Conservation (phyloP, 2,329 filamentous ascomycete species). For the Fusarium sp. region DNA sequence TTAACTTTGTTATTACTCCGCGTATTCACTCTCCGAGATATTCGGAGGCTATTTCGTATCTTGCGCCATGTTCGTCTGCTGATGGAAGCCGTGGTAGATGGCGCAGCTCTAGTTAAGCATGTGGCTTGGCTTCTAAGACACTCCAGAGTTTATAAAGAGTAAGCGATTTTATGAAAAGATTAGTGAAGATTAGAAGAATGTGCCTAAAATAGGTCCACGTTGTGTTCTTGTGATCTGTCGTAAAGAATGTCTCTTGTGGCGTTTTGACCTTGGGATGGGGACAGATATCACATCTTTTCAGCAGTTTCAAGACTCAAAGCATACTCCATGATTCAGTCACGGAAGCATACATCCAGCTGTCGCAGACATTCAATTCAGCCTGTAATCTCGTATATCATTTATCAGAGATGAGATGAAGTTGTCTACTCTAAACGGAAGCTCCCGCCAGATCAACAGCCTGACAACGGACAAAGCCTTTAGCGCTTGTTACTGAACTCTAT, state of each 20-base stretch:
- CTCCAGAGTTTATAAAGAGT: neutral
- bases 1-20: neutral
- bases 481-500: slow-evolving; percentile 30
- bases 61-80: neutral
- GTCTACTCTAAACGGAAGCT: slow-evolving; percentile 24
- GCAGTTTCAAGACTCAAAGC: neutral
- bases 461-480: slow-evolving; percentile 13
- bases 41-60: neutral
- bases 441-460: slow-evolving; percentile 23
- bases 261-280: neutral
- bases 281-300: neutral
- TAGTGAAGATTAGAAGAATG: neutral
- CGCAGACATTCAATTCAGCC: neutral
- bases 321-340: neutral
- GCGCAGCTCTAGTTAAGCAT: slow-evolving; percentile 2
- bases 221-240: neutral
- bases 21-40: neutral
- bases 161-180: neutral
- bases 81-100: neutral
- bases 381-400: neutral
- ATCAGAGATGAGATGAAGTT: neutral
- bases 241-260: neutral
- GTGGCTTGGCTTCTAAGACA: slow-evolving; percentile 11
- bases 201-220: neutral
- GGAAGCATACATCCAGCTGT: neutral